Base-by-base conservation (phyloP, 148 eudicot species). In the Rhododendron henanense region DNA sequence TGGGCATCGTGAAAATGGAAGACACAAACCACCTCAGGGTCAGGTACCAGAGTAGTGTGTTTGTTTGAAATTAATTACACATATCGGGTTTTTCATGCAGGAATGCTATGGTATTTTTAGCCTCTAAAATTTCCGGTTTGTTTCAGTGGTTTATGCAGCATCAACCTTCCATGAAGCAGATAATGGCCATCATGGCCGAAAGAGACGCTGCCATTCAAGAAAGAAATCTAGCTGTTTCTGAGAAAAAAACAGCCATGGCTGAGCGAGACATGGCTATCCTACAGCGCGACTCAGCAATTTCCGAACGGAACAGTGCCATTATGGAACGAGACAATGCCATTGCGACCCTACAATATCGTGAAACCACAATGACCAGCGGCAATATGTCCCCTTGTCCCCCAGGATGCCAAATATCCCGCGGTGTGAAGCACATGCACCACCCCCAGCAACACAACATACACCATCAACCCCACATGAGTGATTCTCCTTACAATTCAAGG, bases 131-230 rank as follows among this genome's bases (percentile, higher is more conserved):
- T 57, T 78, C 41, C 25, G 47, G 35, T 31, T 81, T 78, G 47
- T 87, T 86, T 80, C 90, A 97, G 98, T 97, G 98, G 96, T 91
- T 97, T 78, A 93, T 96, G 98, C 98, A 94, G 89, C 98, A 97
- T 75, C 96, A 94, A 80, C 98, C 99, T 37, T 95, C 99, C 74
- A 97, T 97, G 99, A 97, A 95, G 88, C 99, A 97, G 81, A 93
- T 97, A 85, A 95, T 97, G 98, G 91, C 98, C 81, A 92, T 97
- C 11, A 94, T 97, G 98, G 95, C 96, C 10, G 99, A 97, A 89
- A 89, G 98, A 86, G 99, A 97, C 84, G 98, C 94, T 63, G 99
- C 99, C 8, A 91, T 97, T 86, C 99, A 97, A 87, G 99, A 97
- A 89, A 86, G 96, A 88, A 97, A 97, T 59, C 88, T 97, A 87